Conservation (phyloP, 352 stramenopile genomes). For the Plasmopara halstedii region DNA sequence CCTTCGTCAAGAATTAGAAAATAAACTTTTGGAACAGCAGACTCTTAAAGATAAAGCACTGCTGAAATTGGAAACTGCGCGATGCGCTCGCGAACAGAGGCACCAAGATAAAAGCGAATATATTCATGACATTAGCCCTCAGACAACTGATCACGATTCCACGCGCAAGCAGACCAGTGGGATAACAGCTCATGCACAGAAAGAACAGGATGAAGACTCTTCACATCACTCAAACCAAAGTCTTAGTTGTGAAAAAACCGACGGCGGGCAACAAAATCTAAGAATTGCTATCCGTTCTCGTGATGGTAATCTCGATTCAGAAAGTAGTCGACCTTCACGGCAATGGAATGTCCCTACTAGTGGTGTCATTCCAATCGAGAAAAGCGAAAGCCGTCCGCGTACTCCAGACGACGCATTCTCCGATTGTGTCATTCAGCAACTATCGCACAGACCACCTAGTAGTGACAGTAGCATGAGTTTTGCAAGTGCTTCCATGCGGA, state of each 20-base stretch:
- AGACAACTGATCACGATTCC: constrained; percentile 8
- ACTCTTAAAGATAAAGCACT: constrained; percentile 41
- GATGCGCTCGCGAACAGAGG: constrained; percentile 22
- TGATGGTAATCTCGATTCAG: constrained; percentile 5
- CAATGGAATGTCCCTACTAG: constrained; percentile 5
- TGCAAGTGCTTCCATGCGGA: constrained; percentile 29
- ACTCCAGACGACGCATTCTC: constrained; percentile 6
- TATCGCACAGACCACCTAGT: constrained; percentile 9
- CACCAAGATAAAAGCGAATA: constrained; percentile 20
- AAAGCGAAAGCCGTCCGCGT: constrained; percentile 1
- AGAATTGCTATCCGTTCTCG: background rate
- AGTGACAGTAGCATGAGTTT: constrained; percentile 40
- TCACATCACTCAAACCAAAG: background rate
- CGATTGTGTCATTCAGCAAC: constrained; percentile 1
- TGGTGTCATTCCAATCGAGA: constrained; percentile 1
- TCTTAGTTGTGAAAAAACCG: background rate
- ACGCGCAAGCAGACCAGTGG: constrained; percentile 1
- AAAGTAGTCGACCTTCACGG: constrained; percentile 1
- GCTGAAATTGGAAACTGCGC: constrained; percentile 29
- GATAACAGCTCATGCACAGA: background rate
- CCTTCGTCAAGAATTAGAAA: constrained; percentile 48
- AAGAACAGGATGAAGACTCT: background rate
- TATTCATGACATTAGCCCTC: constrained; percentile 16
- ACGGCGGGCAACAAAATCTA: background rate
- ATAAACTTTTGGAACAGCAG: constrained; percentile 31